Evolutionary conservation across 805 yeast genomes (phyloP), one percentile per base, ranked within the genome.

Genomic region (Cyberlindnera meyerae): DNA sequence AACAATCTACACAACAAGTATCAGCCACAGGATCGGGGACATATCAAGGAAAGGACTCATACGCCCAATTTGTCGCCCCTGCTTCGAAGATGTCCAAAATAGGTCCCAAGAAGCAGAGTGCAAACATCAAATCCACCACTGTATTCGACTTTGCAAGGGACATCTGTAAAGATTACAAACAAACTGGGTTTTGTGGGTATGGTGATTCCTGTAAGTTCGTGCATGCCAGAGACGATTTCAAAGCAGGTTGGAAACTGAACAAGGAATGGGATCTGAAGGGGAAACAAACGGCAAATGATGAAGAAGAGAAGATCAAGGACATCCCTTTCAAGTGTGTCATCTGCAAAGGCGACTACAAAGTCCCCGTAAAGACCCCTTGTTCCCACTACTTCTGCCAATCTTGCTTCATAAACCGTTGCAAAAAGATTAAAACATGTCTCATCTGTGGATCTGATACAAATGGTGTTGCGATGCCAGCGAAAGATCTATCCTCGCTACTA

Each of bases 131-230:
- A 30, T 70, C 80, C 11, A 82, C 88, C 0, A 79, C 85, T 0
- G 65, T 79, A 2, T 70, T 82, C 26, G 98, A 93, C 54, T 93
- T 80, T 54, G 96, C 86, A 55, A 89, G 94, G 1, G 97, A 93
- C 54, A 80, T 93, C 2, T 93, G 98, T 56, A 93, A 90, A 54
- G 97, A 93, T 58, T 93, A 73, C 58, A 73, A 77, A 40, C 83
- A 82, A 48, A 89, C 94, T 0, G 99, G 98, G 0, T 89, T 78
- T 55, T 93, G 98, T 68, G 97, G 97, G 6, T 93, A 82, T 57
- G 99, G 99, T 8, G 98, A 93, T 51, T 82, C 93, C 24, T 93
- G 99, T 65, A 93, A 93, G 62, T 93, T 93, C 58, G 58, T 90
- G 24, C 99, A 93, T 56, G 75, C 85, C 12, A 64, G 99, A 59